Base-by-base conservation (phyloP, 768 basidiomycete genomes). In the Calocera viscosa region DNA sequence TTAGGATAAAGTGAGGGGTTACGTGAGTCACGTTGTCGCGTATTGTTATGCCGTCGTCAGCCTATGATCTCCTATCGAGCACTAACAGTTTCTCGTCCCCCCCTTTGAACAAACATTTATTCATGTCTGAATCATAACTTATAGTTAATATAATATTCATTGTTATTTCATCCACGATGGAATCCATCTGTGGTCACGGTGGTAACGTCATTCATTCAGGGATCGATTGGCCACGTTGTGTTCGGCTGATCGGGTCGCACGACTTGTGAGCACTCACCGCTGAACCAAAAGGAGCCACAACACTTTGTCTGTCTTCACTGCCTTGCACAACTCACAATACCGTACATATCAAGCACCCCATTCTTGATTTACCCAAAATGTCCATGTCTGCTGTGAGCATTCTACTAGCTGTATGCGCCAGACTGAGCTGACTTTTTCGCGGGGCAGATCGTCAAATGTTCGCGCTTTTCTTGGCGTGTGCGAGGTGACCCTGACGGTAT, bases 381-480 rank as follows among this genome's bases (percentile, higher is more conserved):
- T 60, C 53, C 30, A 60, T 60, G 53, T 60, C 53, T 60, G 53
- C 53, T 10, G 53, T 60, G 26, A 60, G 53, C 22, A 32, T 10
- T 30, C 53, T 60, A 8, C 30, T 32, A 47, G 3, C 30, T 28
- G 26, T 32, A 19, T 60, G 53, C 14, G 53, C 10, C 2, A 10
- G 16, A 12, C 11, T 11, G 30, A 32, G 30, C 24, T 28, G 30
- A 60, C 24, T 47, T 47, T 47, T 63, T 38, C 35, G 35, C 19
- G 60, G 10, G 28, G 39, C 64, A 33, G 35, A 60, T 67, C 35
- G 67, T 67, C 67, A 67, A 67, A 47, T 66, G 63, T 32, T 28
- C 24, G 64, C n/a, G 10, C 16, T 5, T 14, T 35, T 34, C 17
- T 16, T 66, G 38, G 65, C 28, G 12, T 2, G 30, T 41, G 22